A percentile compares a stretch with the other conserved stretches of the same genome.
These are phyloP conservation scores for Metschnikowia proteae DNA, from an alignment of 805 yeast genomes.

Conservation along the genomic window DNA sequence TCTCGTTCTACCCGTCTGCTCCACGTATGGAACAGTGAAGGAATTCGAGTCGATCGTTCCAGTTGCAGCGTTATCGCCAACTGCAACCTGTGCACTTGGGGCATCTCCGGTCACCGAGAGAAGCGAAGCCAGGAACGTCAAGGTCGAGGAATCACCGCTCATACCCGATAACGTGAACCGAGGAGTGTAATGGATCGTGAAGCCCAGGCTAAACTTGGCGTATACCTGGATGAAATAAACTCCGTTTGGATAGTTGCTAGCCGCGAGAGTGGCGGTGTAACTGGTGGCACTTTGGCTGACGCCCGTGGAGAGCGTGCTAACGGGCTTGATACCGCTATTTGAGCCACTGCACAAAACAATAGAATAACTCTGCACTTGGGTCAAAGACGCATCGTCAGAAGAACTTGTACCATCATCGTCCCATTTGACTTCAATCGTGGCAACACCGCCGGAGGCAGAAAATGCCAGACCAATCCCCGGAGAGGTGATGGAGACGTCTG, in stretches of 20 bases:
- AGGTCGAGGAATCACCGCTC: constrained; percentile 56
- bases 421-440: constrained; percentile 35
- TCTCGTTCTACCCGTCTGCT: constrained; percentile 73
- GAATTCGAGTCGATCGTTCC: constrained; percentile 38
- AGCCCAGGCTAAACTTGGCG: constrained; percentile 42
- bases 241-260: constrained; percentile 57
- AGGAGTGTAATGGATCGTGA: constrained; percentile 62
- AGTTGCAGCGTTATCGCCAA: constrained; percentile 15
- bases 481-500: constrained; percentile 45
- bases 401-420: constrained; percentile 54
- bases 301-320: constrained; percentile 26
- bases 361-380: constrained; percentile 42
- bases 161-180: constrained; percentile 66
- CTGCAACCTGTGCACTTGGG: constrained; percentile 37
- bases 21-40: constrained; percentile 65
- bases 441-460: constrained; percentile 37
- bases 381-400: constrained; percentile 39
- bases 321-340: constrained; percentile 43
- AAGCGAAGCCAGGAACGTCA: constrained; percentile 34
- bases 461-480: constrained; percentile 41
- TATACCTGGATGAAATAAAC: constrained; percentile 68
- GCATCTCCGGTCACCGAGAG: constrained; percentile 39
- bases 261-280: constrained; percentile 43
- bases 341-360: constrained; percentile 69
- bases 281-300: constrained; percentile 18